phyloP scores from a whole-genome alignment of 495 filamentous ascomycete species.

The Xylaria sp. region DNA sequence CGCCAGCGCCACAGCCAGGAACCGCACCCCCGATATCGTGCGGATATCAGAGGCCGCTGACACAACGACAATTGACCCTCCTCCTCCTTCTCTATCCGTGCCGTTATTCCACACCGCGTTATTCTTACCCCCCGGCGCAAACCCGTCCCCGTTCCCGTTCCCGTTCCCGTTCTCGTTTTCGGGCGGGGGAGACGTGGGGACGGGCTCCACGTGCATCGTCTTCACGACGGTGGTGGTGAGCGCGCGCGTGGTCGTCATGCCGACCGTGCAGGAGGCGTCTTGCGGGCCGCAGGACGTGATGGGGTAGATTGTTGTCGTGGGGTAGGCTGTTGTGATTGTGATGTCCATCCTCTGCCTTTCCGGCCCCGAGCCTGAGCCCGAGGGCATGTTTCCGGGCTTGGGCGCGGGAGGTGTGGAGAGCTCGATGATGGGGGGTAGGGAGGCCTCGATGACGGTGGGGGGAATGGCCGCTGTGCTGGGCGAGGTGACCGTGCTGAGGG shows the following conservation, averaged over 20 bases:
- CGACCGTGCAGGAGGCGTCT: slow-evolving; percentile 20
- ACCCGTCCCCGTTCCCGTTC: neutral
- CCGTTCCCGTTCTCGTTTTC: no score
- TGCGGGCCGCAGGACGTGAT: slow-evolving; percentile 12
- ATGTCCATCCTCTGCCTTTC: neutral
- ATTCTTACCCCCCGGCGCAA: neutral
- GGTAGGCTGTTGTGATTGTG: slow-evolving; percentile 17
- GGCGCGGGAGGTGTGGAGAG: neutral
- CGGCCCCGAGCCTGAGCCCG: neutral
- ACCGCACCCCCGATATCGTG: neutral
- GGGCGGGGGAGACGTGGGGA: neutral
- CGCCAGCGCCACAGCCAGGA: neutral
- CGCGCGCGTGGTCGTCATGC: slow-evolving; percentile 29
- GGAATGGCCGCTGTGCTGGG: neutral
- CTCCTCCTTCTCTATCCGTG: no score
- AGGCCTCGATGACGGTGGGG: neutral
- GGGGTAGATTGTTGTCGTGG: slow-evolving; percentile 19
- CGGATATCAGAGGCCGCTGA: slow-evolving; percentile 1
- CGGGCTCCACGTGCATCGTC: slow-evolving; percentile 20
- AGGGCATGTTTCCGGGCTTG: neutral
- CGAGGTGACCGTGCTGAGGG: neutral
- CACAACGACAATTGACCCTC: neutral
- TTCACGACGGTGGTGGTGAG: slow-evolving; percentile 27
- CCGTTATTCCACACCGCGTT: neutral
- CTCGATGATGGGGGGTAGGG: neutral